A percentile compares a stretch with the other conserved stretches of the same genome.
Conservation (phyloP, 1,284 basidiomycete species). For the Naganishia liquefaciens region DNA sequence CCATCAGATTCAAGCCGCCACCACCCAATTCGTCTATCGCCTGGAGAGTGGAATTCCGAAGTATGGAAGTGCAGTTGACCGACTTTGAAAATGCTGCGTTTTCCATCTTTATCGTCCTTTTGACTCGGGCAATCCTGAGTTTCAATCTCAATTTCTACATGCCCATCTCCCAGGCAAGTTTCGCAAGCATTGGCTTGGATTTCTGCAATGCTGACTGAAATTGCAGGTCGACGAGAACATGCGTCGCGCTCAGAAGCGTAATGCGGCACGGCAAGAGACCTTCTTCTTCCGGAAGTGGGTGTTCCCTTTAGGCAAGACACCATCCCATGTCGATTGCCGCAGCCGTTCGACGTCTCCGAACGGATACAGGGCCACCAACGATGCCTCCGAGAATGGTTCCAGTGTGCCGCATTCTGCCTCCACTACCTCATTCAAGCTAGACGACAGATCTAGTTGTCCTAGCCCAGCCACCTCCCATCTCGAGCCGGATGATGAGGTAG, state of each 20-base stretch:
- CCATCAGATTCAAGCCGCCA: conserved; percentile 96
- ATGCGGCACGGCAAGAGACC: conserved; percentile 70
- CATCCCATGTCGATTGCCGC: conserved; percentile 41
- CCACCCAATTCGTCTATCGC: conserved; percentile 88
- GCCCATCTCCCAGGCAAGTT: conserved; percentile 85
- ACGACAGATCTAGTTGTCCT: conserved; percentile 27
- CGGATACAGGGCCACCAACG: conserved; percentile 8
- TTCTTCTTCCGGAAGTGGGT: conserved; percentile 92
- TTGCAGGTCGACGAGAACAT: conserved; percentile 94
- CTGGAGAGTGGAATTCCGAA: conserved; percentile 97
- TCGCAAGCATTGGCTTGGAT: too few relatives aligned
- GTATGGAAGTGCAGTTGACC: conserved; percentile 98
- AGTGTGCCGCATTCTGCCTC: conserved; percentile 22
- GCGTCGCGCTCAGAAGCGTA: conserved; percentile 79
- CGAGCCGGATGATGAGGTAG: conserved; percentile 66
- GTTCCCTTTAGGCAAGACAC: conserved; percentile 60
- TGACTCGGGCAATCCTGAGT: conserved; percentile 87
- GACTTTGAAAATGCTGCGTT: conserved; percentile 99
- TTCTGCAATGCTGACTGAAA: background rate
- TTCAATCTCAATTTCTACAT: conserved; percentile 95
- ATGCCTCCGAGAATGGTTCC: conserved; percentile 5
- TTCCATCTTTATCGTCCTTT: conserved; percentile 87
- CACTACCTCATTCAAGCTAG: conserved; percentile 20
- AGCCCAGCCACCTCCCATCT: conserved; percentile 15
- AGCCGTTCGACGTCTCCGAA: conserved; percentile 31